Evolutionary conservation across 2,329 filamentous ascomycete species (phyloP).

Genomic region (Epichloe gansuensis): DNA sequence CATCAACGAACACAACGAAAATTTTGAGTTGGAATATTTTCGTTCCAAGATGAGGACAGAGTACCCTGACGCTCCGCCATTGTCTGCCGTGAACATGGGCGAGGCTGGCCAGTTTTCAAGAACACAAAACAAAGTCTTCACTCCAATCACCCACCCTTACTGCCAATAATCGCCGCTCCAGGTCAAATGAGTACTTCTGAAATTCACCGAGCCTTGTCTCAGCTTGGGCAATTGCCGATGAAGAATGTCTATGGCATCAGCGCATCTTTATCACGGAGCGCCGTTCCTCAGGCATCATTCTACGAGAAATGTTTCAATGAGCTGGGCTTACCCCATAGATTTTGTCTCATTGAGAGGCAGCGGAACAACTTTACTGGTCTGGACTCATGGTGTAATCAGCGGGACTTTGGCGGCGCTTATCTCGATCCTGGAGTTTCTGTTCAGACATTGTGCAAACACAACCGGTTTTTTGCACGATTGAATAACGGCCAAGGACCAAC

Average conservation of each 20-base stretch:
- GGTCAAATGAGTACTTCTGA: constrained; percentile 78
- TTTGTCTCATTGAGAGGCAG: constrained; percentile 61
- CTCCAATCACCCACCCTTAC: constrained; percentile 76
- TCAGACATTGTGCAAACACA: constrained; percentile 46
- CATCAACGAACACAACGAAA: constrained; percentile 70
- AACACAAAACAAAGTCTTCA: constrained; percentile 75
- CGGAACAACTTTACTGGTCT: constrained; percentile 52
- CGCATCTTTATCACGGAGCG: constrained; percentile 48
- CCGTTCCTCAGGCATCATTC: constrained; percentile 66
- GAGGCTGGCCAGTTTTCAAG: constrained; percentile 75
- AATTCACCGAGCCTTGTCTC: constrained; percentile 67
- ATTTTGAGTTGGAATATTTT: constrained; percentile 86
- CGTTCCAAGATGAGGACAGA: constrained; percentile 61
- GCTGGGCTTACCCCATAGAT: constrained; percentile 74
- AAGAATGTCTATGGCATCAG: constrained; percentile 73
- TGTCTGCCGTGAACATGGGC: constrained; percentile 82
- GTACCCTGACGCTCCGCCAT: constrained; percentile 55
- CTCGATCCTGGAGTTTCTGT: constrained; percentile 60
- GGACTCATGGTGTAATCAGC: constrained; percentile 59
- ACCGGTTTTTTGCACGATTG: constrained; percentile 36
- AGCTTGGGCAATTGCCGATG: constrained; percentile 69
- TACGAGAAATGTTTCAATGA: constrained; percentile 78
- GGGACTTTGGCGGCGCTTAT: constrained; percentile 71
- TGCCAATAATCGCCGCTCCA: constrained; percentile 74
- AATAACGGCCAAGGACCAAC: constrained; percentile 40